Evolutionary conservation across 345 rosid species (phyloP).

Genomic region (Mercurialis annua): DNA sequence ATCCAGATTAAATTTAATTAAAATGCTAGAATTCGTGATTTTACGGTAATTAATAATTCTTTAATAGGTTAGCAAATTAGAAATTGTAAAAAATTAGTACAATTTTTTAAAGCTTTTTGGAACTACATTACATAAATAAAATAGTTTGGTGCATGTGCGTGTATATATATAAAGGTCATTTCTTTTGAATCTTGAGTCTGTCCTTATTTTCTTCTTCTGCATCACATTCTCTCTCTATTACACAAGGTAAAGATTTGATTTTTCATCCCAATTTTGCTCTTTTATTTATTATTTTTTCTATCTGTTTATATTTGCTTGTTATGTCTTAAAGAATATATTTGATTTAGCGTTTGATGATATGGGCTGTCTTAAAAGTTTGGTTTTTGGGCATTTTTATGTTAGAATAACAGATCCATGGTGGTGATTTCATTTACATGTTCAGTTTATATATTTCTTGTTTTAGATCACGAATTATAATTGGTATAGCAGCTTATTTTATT

Average conservation of each 20-base stretch:
- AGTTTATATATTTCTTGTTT: not conserved
- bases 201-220: not conserved
- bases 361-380: not conserved
- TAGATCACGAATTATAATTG: not conserved
- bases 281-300: not conserved
- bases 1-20: no score
- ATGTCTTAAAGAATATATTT: not conserved
- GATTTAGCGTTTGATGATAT: not conserved
- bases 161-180: not conserved
- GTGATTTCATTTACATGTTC: not conserved
- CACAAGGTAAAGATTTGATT: not conserved
- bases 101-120: no score
- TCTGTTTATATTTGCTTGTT: not conserved
- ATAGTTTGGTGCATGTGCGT: not conserved
- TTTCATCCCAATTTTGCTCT: not conserved
- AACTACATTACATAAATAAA: no score
- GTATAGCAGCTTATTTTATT: not conserved
- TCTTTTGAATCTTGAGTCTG: not conserved
- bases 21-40: no score
- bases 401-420: conserved; percentile 1
- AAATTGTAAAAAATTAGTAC: no score
- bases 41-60: no score
- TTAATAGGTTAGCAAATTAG: no score
- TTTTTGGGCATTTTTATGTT: not conserved
- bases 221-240: not conserved